Base-by-base conservation (phyloP, 176 grass and related monocot species). In the Oryza brachyantha region DNA sequence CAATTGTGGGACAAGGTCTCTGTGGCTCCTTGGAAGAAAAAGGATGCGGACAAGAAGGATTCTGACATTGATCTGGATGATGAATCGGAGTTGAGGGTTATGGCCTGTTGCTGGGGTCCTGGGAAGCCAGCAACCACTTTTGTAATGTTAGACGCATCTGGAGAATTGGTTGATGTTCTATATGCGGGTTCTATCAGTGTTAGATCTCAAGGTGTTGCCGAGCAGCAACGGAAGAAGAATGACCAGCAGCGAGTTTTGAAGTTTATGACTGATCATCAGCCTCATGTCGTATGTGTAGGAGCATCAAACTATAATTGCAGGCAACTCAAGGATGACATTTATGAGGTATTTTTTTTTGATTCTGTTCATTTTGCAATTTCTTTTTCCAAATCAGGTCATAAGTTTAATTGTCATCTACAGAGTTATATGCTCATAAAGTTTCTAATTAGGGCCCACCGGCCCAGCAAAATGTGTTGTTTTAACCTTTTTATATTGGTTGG, bases 81-180 rank as follows among this genome's bases (percentile, higher is more conserved):
- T 65, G 90, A 92, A 73, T 85, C 84, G 10, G 92, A 95, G 46
- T 45, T 92, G 68, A 91, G 92, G 84, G 90, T 99, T 41, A 99
- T 99, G 96, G 92, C 92, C 48, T 92, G 90, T 75, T 99, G 92
- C 86, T 96, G 88, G 96, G 96, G 96, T 55, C 90, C 96, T 89
- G 96, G 96, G 76, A 95, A 92, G 71, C 92, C 96, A 50, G 90
- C 92, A 68, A 99, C 86, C 41, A 96, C 96, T 42, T 95, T 99
- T 81, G 96, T 99, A 8, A 92, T 90, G 90, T 73, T 96, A 66
- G 96, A 99, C 62, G 88, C 96, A 43, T 87, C 92, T 59, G 96
- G 96, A 63, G 92, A 99, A 83, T 81, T 99, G 86, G 88, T 95
- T 75, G 96, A 99, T 87, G 92, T 96, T 77, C 65, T 99, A 35